Evolutionary conservation across 768 basidiomycete genomes (phyloP).

Genomic region (Pilatotrama ljubarskyi): DNA sequence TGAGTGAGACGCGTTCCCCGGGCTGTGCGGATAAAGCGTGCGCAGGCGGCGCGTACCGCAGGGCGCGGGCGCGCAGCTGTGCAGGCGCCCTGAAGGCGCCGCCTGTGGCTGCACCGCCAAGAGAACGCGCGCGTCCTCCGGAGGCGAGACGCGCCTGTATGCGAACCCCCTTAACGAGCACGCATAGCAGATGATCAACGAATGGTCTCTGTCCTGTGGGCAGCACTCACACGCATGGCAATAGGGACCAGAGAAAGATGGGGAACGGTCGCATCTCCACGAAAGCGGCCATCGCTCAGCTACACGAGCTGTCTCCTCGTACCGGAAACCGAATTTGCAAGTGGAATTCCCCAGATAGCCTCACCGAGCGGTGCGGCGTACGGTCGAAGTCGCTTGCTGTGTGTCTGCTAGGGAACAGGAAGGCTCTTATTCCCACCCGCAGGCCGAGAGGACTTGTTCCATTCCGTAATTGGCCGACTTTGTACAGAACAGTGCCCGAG

Average conservation of each 20-base stretch:
- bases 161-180: too few species aligned
- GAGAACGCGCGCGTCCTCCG: not conserved
- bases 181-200: too few species aligned
- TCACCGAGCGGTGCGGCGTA: not conserved
- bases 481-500: not conserved
- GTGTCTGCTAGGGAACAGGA: not conserved
- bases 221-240: too few species aligned
- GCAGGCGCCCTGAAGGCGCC: not conserved
- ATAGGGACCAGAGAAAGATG: too few species aligned
- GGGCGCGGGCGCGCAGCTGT: not conserved
- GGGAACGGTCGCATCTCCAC: too few species aligned
- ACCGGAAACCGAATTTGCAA: not conserved
- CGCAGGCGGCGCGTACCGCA: not conserved
- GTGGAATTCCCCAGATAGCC: not conserved
- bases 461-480: not conserved
- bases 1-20: not conserved
- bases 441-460: not conserved
- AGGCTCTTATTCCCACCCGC: conserved; percentile 1
- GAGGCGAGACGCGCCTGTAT: too few species aligned
- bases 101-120: conserved; percentile 7
- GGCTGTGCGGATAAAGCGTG: conserved; percentile 17
- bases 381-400: not conserved
- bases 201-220: too few species aligned
- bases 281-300: too few species aligned
- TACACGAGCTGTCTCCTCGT: too few species aligned